Base-by-base conservation (phyloP, 495 filamentous ascomycete species). In the Aspergillus steynii region DNA sequence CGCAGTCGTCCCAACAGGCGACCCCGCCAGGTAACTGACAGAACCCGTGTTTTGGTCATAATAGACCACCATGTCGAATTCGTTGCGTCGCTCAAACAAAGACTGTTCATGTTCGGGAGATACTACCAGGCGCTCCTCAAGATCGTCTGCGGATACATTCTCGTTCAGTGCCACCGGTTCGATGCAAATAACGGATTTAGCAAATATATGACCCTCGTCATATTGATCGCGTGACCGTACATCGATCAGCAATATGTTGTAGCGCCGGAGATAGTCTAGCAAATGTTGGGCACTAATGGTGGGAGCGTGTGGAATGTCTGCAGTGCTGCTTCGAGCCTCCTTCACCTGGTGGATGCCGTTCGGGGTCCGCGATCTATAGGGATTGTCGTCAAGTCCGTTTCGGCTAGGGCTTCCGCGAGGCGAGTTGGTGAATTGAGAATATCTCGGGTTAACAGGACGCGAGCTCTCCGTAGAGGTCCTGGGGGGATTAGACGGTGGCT, bases 31-130 rank as follows among this genome's bases (percentile, higher is more conserved):
- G 66, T 77, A 86, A 49, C 71, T 75, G 58, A 78, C 78, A 65
- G 89, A 81, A 28, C 68, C 68, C 2, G 88, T 88, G 29, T 74
- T 74, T 65, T 91, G 85, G 69, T 99, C 93, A 70, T 98, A 96
- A 66, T 96, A 96, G 2, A 98, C 90, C 28, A 98, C 82, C 55
- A 96, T 69, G 66, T 97, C 92, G 67, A 87, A 96, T 62, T 90
- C 83, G 63, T 95, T 81, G 28, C 95, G 84, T 53, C 82, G 82
- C 45, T 90, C 86, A 61, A 96, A 96, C 20, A 92, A 75, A 1
- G 78, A 71, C 62, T 88, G 87, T 68, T 99, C 95, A 51, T 76
- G 67, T 26, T 89, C 78, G 5, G 95, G 92, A 2, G 89, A 89
- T 8, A 97, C 77, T 10, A 96, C 83, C 60, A 97, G 83, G 31